Evolutionary conservation across 2,329 filamentous ascomycete genomes (phyloP).

Genomic region (Neofusicoccum cordaticola): DNA sequence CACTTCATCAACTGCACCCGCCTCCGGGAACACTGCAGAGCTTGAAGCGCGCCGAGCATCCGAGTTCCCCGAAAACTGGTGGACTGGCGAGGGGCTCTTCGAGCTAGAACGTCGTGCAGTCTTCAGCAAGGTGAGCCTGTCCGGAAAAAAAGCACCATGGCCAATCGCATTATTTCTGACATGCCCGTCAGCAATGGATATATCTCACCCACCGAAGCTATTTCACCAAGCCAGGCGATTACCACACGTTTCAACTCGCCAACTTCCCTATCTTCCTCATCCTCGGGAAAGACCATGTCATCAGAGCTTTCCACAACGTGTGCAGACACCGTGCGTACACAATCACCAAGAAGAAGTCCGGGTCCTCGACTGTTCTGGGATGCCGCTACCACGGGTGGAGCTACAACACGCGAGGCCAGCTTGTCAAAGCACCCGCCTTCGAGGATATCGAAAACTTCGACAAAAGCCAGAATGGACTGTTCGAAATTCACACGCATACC

Average conservation of each 20-base stretch:
- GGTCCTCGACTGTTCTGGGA: constrained; percentile 39
- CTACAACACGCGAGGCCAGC: constrained; percentile 42
- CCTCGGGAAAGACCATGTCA: constrained; percentile 33
- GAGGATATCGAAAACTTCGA: constrained; percentile 38
- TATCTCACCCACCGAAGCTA: constrained; percentile 35
- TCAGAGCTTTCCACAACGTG: constrained; percentile 45
- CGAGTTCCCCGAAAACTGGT: constrained; percentile 42
- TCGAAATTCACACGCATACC: constrained; percentile 27
- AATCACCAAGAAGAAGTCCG: constrained; percentile 37
- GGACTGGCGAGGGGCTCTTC: constrained; percentile 43
- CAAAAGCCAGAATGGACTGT: constrained; percentile 32
- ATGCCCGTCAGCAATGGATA: constrained; percentile 33
- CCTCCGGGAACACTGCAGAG: constrained; percentile 23
- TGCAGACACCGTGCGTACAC: constrained; percentile 47
- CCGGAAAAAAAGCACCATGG: neutral
- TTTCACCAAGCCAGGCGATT: constrained; percentile 37
- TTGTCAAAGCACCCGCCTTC: constrained; percentile 45
- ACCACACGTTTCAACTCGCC: constrained; percentile 34
- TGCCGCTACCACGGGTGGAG: constrained; percentile 50
- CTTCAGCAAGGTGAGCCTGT: constrained; percentile 44
- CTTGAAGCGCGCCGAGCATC: constrained; percentile 26
- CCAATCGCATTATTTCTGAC: constrained; percentile 9
- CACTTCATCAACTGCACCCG: neutral
- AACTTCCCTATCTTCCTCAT: constrained; percentile 42
- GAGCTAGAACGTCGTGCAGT: constrained; percentile 50